These are phyloP conservation scores for Vaccinium darrowii DNA, from an alignment of 148 eudicot genomes.

Conservation along the genomic window DNA sequence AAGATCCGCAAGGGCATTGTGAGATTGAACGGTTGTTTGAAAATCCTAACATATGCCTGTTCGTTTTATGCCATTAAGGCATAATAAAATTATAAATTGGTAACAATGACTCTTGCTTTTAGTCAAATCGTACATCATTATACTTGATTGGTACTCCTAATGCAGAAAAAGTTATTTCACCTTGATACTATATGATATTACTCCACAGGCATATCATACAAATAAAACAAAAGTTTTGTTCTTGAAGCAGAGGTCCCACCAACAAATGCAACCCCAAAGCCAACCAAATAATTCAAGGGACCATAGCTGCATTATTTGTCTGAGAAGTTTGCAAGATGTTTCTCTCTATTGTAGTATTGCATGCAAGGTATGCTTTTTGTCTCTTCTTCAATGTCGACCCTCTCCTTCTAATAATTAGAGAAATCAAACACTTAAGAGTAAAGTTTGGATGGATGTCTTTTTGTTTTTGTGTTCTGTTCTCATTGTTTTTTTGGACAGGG, in stretches of 20 bases:
- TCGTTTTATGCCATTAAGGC: neutral
- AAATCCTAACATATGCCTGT: too few relatives aligned
- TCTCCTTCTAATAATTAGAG: too few relatives aligned
- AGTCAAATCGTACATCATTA: neutral
- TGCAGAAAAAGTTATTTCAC: neutral
- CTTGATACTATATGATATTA: neutral
- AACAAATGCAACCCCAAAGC: neutral
- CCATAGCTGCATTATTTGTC: conserved; percentile 8
- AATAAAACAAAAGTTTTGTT: conserved; percentile 10
- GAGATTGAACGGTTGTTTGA: too few relatives aligned
- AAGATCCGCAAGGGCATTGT: too few relatives aligned
- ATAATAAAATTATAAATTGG: neutral
- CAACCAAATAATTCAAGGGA: conserved; percentile 12
- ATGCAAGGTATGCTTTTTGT: conserved; percentile 8
- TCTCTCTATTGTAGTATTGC: conserved; percentile 16
- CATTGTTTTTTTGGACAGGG: neutral
- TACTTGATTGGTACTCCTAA: too few relatives aligned
- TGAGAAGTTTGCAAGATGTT: conserved; percentile 15
- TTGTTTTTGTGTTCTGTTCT: too few relatives aligned
- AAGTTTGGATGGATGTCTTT: too few relatives aligned
- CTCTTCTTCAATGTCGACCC: neutral
- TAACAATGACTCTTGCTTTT: neutral
- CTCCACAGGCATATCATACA: conserved; percentile 8
- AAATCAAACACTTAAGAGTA: too few relatives aligned
- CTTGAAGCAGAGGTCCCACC: conserved; percentile 13